A percentile compares a stretch with the other conserved stretches of the same genome.
These are phyloP conservation scores for Somion occarium DNA, from an alignment of 1,284 basidiomycete genomes.

Conservation along the genomic window DNA sequence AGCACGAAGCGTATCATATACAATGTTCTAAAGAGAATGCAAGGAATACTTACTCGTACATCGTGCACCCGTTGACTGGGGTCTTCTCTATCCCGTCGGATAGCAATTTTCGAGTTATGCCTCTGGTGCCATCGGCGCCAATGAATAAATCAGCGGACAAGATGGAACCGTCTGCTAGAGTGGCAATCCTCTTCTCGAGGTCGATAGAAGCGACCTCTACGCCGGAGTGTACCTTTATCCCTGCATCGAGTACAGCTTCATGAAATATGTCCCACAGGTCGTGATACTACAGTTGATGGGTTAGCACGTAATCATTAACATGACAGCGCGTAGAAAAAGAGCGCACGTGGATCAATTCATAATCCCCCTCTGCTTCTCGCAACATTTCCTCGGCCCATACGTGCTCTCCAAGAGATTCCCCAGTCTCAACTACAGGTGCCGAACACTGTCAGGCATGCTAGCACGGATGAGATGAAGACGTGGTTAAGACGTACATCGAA, in stretches of 20 bases:
- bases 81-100: slow-evolving; percentile 19
- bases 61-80: slow-evolving; percentile 20
- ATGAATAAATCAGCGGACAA: slow-evolving; percentile 54
- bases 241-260: slow-evolving; percentile 38
- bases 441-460: not conserved
- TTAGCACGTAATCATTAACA: slow-evolving; percentile 7
- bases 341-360: slow-evolving; percentile 46
- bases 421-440: slow-evolving; percentile 34
- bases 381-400: slow-evolving; percentile 51
- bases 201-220: slow-evolving; percentile 37
- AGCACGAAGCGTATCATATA: not conserved
- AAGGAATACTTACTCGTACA: slow-evolving; percentile 40
- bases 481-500: slow-evolving; percentile 28
- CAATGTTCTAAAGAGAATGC: slow-evolving; percentile 5
- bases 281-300: slow-evolving; percentile 31
- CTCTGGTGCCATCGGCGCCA: slow-evolving; percentile 55
- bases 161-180: slow-evolving; percentile 40
- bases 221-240: slow-evolving; percentile 38
- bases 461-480: not conserved
- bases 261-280: slow-evolving; percentile 34
- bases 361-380: slow-evolving; percentile 49
- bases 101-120: slow-evolving; percentile 29
- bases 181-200: slow-evolving; percentile 25
- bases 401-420: slow-evolving; percentile 45
- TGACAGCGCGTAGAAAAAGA: slow-evolving; percentile 9